phyloP scores from a whole-genome alignment of 225 moss, liverwort and hornwort species.

The Bryoerythrophyllum caledonicum region DNA sequence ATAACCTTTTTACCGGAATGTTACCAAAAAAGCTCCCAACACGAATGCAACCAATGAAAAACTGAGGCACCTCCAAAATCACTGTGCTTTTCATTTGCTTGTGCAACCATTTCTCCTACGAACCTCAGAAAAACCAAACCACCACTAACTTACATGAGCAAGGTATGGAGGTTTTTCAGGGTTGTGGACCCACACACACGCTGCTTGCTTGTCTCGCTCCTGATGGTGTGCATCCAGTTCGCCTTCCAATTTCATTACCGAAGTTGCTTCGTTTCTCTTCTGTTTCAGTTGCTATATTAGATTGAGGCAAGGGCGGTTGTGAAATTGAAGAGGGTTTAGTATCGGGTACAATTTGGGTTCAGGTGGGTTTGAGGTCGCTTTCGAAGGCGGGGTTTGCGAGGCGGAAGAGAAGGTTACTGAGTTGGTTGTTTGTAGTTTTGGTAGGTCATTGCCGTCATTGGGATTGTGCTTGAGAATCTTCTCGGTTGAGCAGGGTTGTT shows the following conservation, averaged over 20 bases:
- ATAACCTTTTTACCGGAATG: not conserved
- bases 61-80: no score
- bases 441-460: slow-evolving; percentile 4
- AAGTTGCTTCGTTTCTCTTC: not conserved
- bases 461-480: not conserved
- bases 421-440: not conserved
- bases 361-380: no score
- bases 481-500: slow-evolving; percentile 23
- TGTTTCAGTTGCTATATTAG: not conserved
- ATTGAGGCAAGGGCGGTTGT: not conserved
- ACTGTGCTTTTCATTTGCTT: no score
- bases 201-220: slow-evolving; percentile 19
- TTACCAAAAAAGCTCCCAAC: not conserved
- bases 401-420: not conserved
- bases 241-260: not conserved
- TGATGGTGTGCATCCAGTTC: not conserved
- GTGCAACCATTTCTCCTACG: no score
- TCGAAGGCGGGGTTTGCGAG: no score
- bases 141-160: no score
- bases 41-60: not conserved
- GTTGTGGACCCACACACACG: not conserved
- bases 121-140: no score
- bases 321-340: slow-evolving; percentile 1
- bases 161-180: not conserved
- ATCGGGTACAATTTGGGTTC: not conserved